Base-by-base conservation (phyloP, 164 flowering plant species). In the Magnolia sinica region DNA sequence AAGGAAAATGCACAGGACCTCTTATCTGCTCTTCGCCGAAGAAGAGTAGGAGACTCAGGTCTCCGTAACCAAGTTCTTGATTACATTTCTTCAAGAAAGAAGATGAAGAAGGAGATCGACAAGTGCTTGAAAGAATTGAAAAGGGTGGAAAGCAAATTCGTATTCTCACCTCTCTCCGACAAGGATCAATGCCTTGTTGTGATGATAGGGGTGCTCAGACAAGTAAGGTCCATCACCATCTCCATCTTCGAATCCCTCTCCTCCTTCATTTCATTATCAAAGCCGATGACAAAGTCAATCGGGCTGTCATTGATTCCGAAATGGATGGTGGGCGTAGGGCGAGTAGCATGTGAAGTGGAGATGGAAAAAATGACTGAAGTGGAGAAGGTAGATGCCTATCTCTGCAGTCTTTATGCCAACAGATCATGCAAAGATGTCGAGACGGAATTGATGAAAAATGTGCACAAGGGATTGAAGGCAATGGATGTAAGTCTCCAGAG, bases 401-500 rank as follows among this genome's bases (percentile, higher is more conserved):
- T 77, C 23, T 64, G 16, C 88, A 1, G 65, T 63, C 55, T 55
- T 71, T 69, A 64, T 82, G 20, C 7, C 49, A 73, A 65, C 16
- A 50, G 45, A 68, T 14, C 77, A 19, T 71, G 77, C 59, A 74
- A 81, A 72, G 83, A 72, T 13, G 51, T 4, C 2, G 84, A 80
- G 72, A 50, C 20, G 8, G 58, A 49, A 55, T 45, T n/a, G 24
- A 77, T 82, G 72, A 80, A 84, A 11, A 59, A 72, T 27, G 86
- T 83, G 1, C 80, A 73, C 29, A 87, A 79, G 65, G 84, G 88
- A 73, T 64, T 90, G 83, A 89, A 82, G 72, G 89, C 82, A 6
- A 84, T 88, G 81, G 90, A 85, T 77, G 81, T 71, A 0, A 82
- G 82, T 64, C 81, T 87, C 19, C 84, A 84, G 66, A 84, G 83